Evolutionary conservation across 805 yeast genomes (phyloP), one percentile per base, ranked within the genome.

Genomic region (Wickerhamiella alocasiicola): DNA sequence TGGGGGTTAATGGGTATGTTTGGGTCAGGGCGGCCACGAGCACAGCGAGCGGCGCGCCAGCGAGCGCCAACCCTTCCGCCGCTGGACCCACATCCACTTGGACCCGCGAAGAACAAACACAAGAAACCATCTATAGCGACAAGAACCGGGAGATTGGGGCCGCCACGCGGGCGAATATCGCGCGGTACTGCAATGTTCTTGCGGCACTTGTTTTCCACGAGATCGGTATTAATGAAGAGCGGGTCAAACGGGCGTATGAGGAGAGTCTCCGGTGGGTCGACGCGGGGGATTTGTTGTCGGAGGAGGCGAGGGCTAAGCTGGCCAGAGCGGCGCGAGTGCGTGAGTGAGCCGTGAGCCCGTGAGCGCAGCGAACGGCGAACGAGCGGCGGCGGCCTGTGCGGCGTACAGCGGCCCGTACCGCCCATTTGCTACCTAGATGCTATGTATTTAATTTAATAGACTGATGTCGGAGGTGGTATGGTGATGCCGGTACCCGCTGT

Each of bases 1-100:
- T 93, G 31, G 98, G 99, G 24, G 93, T 88, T 7, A 91, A 93
- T 57, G 98, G 99, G 3, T 88, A 71, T 55, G 72, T 91, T 34
- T 91, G 98, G 98, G 63, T 91, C 39, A 74, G 82, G 54, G 83
- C 83, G 55, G 47, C 54, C 16, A 51, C 59, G 9, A 55, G 57
- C 17, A 53, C 59, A 1, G 49, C 55, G 3, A 46, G 46, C 4
- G 41, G 38, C 18, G n/a, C n/a, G n/a, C n/a, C n/a, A n/a, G n/a
- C n/a, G n/a, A n/a, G n/a, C n/a, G n/a, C n/a, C n/a, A n/a, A n/a
- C n/a, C n/a, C n/a, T n/a, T n/a, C n/a, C n/a, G n/a, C n/a, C n/a
- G n/a, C n/a, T n/a, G n/a, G n/a, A n/a, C n/a, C n/a, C n/a, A 74
- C 74, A 6, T 67, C 82, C 2, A 81, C 88, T 39, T 85, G 95